A percentile compares a stretch with the other conserved stretches of the same genome.
phyloP scores from a whole-genome alignment of 2,329 filamentous ascomycete genomes.

The Sclerotinia subarctica region DNA sequence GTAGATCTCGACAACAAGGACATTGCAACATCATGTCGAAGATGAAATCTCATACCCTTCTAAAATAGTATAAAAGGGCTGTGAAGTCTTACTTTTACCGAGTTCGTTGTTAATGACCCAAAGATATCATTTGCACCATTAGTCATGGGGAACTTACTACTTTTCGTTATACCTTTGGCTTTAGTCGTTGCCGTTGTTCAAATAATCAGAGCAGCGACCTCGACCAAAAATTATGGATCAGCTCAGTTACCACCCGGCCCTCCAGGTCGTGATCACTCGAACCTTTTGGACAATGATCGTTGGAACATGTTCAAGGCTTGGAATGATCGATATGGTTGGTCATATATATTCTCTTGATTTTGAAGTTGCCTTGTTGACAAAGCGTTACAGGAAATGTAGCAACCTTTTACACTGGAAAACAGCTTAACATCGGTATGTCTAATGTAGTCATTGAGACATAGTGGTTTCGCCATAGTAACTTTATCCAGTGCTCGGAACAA shows the following conservation, averaged over 20 bases:
- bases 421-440: neutral
- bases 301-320: constrained; percentile 1
- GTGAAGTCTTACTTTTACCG: neutral
- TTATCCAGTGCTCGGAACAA: neutral
- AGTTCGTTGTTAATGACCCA: neutral
- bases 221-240: neutral
- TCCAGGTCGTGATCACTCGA: neutral
- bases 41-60: neutral
- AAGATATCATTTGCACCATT: neutral
- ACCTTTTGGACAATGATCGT: neutral
- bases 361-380: neutral
- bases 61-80: neutral
- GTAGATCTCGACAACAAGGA: neutral
- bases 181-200: neutral
- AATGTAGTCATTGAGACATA: neutral
- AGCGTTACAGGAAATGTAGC: neutral
- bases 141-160: neutral
- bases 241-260: neutral
- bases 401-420: neutral
- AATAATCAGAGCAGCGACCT: neutral
- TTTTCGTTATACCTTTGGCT: neutral
- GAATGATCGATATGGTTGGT: constrained; percentile 2
- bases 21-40: neutral
- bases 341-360: neutral
- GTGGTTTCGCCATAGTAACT: neutral